A percentile compares a stretch with the other conserved stretches of the same genome.
Conservation (phyloP, 371 early-diverging fungal genomes). For the Rhizopus arrhizus region DNA sequence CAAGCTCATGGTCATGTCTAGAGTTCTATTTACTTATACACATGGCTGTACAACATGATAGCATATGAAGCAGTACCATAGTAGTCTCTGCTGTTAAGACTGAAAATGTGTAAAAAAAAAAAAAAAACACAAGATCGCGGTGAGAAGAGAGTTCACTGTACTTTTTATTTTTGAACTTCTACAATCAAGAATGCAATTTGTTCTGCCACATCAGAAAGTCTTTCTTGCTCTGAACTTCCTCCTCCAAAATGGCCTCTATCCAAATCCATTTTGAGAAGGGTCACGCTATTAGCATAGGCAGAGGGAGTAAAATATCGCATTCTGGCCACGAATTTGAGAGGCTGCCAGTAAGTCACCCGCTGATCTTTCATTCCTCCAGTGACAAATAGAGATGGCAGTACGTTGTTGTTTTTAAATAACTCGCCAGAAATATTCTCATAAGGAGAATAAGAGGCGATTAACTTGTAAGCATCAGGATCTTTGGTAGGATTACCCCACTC, state of each 20-base stretch:
- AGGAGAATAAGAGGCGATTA: slow-evolving; percentile 72
- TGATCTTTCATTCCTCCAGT: slow-evolving; percentile 78
- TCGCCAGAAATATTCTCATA: slow-evolving; percentile 69
- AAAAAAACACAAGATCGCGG: too few relatives aligned
- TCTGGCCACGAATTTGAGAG: slow-evolving; percentile 73
- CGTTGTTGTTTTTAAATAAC: slow-evolving; percentile 2
- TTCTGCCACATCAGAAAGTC: slow-evolving; percentile 51
- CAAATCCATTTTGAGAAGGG: slow-evolving; percentile 44
- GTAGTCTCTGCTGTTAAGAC: too few relatives aligned
- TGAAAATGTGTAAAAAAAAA: too few relatives aligned
- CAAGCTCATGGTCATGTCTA: too few relatives aligned
- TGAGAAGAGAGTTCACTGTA: too few relatives aligned
- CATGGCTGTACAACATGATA: too few relatives aligned
- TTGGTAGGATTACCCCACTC: slow-evolving; percentile 88
- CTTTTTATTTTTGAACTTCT: slow-evolving; percentile 38
- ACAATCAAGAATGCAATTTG: slow-evolving; percentile 57
- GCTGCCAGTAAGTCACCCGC: slow-evolving; percentile 78
- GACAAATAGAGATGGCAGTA: slow-evolving; percentile 68
- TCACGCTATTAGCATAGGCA: slow-evolving; percentile 10
- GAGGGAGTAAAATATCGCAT: slow-evolving; percentile 36
- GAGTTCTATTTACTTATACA: too few relatives aligned
- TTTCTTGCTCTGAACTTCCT: slow-evolving; percentile 46
- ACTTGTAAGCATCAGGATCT: slow-evolving; percentile 54
- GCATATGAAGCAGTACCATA: too few relatives aligned
- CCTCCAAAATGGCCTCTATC: slow-evolving; percentile 64